These are phyloP conservation scores for Taiozyma sp. DNA, from an alignment of 1,139 yeast genomes.

Conservation along the genomic window DNA sequence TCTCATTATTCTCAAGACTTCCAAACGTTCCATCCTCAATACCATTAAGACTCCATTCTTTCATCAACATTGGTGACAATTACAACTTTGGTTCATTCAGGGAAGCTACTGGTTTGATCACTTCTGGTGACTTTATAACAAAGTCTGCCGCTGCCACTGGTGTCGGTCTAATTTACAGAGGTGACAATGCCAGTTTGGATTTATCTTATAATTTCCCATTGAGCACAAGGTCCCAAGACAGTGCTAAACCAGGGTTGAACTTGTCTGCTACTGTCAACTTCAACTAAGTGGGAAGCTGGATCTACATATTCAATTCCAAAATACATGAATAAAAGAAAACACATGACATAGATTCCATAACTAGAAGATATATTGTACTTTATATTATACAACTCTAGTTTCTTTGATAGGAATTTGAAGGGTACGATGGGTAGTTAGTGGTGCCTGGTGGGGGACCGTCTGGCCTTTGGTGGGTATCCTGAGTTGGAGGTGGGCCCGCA, in stretches of 20 bases:
- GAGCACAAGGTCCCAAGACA: conserved; percentile 24
- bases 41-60: conserved; percentile 27
- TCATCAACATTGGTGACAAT: conserved; percentile 23
- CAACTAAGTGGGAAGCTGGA: conserved; percentile 8
- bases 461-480: not conserved
- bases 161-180: conserved; percentile 27
- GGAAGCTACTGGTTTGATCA: conserved; percentile 4
- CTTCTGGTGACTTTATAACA: conserved; percentile 13
- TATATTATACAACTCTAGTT: not conserved
- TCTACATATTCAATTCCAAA: not conserved
- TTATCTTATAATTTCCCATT: conserved; percentile 30
- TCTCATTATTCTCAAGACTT: conserved; percentile 26
- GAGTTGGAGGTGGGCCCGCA: not conserved
- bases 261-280: conserved; percentile 28
- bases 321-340: not conserved
- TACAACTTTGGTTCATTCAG: conserved; percentile 6
- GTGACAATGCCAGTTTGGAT: conserved; percentile 27
- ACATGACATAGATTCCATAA: not conserved
- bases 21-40: conserved; percentile 24
- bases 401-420: conserved; percentile 9
- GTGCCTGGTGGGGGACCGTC: conserved; percentile 1
- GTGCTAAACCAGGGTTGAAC: conserved; percentile 29
- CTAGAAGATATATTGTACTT: not conserved
- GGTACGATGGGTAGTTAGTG: conserved; percentile 4
- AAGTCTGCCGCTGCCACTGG: conserved; percentile 28